A percentile compares a stretch with the other conserved stretches of the same genome.
Evolutionary conservation across 345 rosid genomes (phyloP).

Genomic region (Salix koriyanagi): DNA sequence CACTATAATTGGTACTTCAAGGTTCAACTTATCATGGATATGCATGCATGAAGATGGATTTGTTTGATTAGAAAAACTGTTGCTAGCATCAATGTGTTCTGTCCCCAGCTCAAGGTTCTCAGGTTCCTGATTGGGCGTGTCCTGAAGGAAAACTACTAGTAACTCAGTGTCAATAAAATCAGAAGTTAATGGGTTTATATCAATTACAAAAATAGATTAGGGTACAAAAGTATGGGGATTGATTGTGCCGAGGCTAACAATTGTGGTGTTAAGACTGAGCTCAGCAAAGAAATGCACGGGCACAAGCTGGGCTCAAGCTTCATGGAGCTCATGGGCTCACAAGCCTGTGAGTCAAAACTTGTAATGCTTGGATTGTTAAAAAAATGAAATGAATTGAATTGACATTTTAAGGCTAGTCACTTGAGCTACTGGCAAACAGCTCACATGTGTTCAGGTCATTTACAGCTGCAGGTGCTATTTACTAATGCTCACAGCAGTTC

Average conservation of each 20-base stretch:
- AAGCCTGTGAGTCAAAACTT: not conserved
- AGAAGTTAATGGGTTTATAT: not conserved
- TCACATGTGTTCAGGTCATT: not conserved
- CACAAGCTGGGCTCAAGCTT: not conserved
- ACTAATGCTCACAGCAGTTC: conserved; percentile 6
- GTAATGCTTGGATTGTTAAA: not conserved
- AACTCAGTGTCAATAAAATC: conserved; percentile 24
- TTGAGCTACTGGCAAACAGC: not conserved
- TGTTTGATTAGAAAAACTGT: conserved; percentile 17
- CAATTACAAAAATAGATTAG: conserved; percentile 3
- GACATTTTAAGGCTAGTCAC: not conserved
- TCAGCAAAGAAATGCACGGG: not conserved
- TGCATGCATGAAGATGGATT: conserved; percentile 9
- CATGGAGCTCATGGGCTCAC: not conserved
- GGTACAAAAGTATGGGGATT: not conserved
- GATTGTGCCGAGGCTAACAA: not conserved
- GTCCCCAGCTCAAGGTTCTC: conserved; percentile 16
- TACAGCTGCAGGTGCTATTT: not conserved
- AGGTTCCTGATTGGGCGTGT: conserved; percentile 20
- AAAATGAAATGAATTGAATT: not conserved
- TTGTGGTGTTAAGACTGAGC: not conserved
- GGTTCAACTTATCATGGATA: conserved; percentile 13
- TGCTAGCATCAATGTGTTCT: not conserved
- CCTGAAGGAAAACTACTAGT: conserved; percentile 37
- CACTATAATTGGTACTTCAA: conserved; percentile 11